A percentile compares a stretch with the other conserved stretches of the same genome.
phyloP scores from a whole-genome alignment of 2,329 filamentous ascomycete genomes.

The Arthrobotrys iridis region DNA sequence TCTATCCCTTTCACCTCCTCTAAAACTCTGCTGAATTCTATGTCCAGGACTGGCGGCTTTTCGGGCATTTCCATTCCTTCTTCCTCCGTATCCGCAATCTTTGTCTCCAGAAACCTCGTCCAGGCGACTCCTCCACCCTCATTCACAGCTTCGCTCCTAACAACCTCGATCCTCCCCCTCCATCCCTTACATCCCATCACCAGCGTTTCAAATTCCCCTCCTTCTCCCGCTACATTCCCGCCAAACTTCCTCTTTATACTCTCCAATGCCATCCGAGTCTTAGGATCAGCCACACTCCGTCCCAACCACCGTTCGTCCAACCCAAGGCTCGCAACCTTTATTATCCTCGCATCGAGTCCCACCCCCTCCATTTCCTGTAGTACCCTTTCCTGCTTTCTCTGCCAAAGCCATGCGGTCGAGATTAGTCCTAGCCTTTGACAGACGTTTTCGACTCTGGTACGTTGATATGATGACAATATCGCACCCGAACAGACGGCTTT shows the following conservation, averaged over 20 bases:
- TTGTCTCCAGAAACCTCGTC: constrained; percentile 68
- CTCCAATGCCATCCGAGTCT: constrained; percentile 64
- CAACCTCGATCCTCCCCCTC: constrained; percentile 73
- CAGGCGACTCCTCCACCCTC: constrained; percentile 72
- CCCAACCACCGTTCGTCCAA: constrained; percentile 83
- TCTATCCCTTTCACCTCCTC: background rate
- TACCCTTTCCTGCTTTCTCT: constrained; percentile 67
- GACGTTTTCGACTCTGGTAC: constrained; percentile 92
- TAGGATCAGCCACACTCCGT: constrained; percentile 75
- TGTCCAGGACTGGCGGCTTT: constrained; percentile 74
- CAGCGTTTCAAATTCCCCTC: constrained; percentile 94
- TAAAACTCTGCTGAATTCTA: constrained; percentile 64
- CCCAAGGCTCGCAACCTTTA: constrained; percentile 93
- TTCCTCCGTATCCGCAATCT: constrained; percentile 57
- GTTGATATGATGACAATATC: constrained; percentile 93
- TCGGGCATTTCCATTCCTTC: constrained; percentile 51
- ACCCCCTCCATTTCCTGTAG: constrained; percentile 82
- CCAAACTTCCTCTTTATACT: constrained; percentile 64
- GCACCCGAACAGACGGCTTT: constrained; percentile 91
- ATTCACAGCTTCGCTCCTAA: constrained; percentile 67
- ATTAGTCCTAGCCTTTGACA: constrained; percentile 82
- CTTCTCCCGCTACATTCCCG: constrained; percentile 78
- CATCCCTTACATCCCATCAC: constrained; percentile 79
- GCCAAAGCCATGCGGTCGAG: constrained; percentile 90
- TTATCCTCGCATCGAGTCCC: constrained; percentile 85